phyloP scores from a whole-genome alignment of 306 rosid species.

The Glycine latifolia region DNA sequence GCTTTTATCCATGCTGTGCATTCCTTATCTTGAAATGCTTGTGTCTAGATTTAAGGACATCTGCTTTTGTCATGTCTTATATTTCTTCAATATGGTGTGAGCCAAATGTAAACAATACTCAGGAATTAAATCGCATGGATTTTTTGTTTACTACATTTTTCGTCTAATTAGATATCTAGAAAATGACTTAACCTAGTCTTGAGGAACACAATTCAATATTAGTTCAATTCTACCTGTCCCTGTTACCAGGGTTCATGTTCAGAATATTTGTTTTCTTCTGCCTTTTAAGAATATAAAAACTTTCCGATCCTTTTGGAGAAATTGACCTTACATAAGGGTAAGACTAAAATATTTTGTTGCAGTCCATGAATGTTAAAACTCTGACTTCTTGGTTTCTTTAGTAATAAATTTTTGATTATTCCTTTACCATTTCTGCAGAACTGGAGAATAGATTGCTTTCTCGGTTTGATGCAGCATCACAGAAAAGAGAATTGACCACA shows the following conservation, averaged over 20 bases:
- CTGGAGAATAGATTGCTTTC: slow-evolving; percentile 95
- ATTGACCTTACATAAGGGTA: slow-evolving; percentile 37
- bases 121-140: slow-evolving; percentile 29
- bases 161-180: slow-evolving; percentile 27
- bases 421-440: slow-evolving; percentile 59
- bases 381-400: slow-evolving; percentile 28
- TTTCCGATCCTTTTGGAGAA: slow-evolving; percentile 27
- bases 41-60: slow-evolving; percentile 13
- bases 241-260: slow-evolving; percentile 10
- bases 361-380: slow-evolving; percentile 2
- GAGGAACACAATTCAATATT: slow-evolving; percentile 15
- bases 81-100: slow-evolving; percentile 15
- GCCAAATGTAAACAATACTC: slow-evolving; percentile 21
- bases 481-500: slow-evolving; percentile 82
- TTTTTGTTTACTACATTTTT: slow-evolving; percentile 15
- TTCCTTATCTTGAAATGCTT: slow-evolving; percentile 23
- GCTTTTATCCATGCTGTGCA: neutral
- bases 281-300: neutral
- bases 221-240: slow-evolving; percentile 37
- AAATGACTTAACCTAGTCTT: slow-evolving; percentile 27
- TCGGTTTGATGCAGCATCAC: slow-evolving; percentile 96
- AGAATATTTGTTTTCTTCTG: neutral
- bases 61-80: neutral
- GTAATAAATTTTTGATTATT: slow-evolving; percentile 34
- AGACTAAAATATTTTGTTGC: slow-evolving; percentile 42